phyloP scores from a whole-genome alignment of 1,284 basidiomycete genomes.

The Veloboletus limbatus region DNA sequence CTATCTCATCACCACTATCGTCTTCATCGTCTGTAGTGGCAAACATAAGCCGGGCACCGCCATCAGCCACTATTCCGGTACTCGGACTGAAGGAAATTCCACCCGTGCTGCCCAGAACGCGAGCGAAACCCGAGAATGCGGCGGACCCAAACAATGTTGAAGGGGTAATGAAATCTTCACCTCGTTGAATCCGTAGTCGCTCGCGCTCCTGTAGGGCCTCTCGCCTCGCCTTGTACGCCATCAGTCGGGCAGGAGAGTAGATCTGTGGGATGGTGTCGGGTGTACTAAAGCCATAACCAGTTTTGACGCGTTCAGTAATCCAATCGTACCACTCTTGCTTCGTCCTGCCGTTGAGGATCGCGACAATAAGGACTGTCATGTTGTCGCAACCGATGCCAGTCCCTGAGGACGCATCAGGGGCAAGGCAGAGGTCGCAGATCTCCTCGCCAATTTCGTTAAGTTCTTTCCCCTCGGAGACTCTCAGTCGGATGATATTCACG shows the following conservation, averaged over 20 bases:
- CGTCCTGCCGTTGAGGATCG: conserved; percentile 82
- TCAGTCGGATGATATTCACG: conserved; percentile 84
- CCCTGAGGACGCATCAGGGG: conserved; percentile 89
- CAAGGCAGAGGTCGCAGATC: conserved; percentile 92
- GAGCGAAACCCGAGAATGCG: conserved; percentile 41
- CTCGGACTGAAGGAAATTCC: conserved; percentile 60
- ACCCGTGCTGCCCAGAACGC: conserved; percentile 46
- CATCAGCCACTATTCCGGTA: conserved; percentile 47
- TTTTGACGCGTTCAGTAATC: conserved; percentile 84
- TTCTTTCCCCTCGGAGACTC: conserved; percentile 79
- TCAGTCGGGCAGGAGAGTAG: conserved; percentile 59
- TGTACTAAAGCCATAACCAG: conserved; percentile 69
- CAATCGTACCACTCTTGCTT: conserved; percentile 93
- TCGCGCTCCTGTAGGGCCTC: conserved; percentile 56
- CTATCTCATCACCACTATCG: conserved; percentile 49
- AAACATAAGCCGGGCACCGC: conserved; percentile 52
- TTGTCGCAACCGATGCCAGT: conserved; percentile 97
- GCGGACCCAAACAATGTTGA: conserved; percentile 29
- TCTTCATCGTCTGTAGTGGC: conserved; percentile 55
- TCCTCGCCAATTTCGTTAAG: conserved; percentile 84
- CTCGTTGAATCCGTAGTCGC: conserved; percentile 45
- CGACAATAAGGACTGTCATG: conserved; percentile 96
- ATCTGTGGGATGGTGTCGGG: conserved; percentile 66
- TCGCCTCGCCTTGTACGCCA: conserved; percentile 55
- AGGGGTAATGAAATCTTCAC: conserved; percentile 23